Evolutionary conservation across 78 protist genomes (phyloP).

Genomic region (Monosiga brevicollis): DNA sequence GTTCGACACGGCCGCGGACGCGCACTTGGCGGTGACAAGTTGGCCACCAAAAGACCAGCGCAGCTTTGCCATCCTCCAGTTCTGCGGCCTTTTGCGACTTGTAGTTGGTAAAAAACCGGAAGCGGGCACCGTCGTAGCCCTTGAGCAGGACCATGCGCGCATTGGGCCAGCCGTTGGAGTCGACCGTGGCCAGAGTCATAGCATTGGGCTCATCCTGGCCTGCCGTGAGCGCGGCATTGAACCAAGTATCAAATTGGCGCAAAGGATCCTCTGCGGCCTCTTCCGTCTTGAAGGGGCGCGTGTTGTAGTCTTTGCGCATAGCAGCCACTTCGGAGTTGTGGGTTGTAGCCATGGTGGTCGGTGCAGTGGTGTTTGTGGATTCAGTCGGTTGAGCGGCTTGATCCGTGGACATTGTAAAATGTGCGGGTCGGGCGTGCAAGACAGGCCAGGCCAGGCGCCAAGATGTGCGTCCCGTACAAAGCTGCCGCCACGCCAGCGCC

Average conservation of each 20-base stretch:
- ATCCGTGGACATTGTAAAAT: no score
- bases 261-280: not conserved
- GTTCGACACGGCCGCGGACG: not conserved
- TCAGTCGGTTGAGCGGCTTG: no score
- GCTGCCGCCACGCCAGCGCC: no score
- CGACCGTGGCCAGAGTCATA: conserved; percentile 11
- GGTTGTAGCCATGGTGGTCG: no score
- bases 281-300: no score
- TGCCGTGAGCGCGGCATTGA: not conserved
- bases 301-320: no score
- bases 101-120: conserved; percentile 11
- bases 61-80: not conserved
- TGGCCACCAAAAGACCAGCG: conserved; percentile 5
- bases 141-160: conserved; percentile 16
- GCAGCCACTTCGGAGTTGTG: no score
- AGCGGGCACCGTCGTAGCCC: not conserved
- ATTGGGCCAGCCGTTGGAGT: not conserved
- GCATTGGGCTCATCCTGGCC: conserved; percentile 3
- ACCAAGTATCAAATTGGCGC: not conserved
- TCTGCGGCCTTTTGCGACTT: not conserved
- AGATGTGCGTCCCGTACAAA: no score
- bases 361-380: no score
- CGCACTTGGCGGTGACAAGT: not conserved
- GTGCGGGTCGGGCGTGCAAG: no score
- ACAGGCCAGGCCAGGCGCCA: no score